Base-by-base conservation (phyloP, 805 yeast species). In the Starmerella powellii region DNA sequence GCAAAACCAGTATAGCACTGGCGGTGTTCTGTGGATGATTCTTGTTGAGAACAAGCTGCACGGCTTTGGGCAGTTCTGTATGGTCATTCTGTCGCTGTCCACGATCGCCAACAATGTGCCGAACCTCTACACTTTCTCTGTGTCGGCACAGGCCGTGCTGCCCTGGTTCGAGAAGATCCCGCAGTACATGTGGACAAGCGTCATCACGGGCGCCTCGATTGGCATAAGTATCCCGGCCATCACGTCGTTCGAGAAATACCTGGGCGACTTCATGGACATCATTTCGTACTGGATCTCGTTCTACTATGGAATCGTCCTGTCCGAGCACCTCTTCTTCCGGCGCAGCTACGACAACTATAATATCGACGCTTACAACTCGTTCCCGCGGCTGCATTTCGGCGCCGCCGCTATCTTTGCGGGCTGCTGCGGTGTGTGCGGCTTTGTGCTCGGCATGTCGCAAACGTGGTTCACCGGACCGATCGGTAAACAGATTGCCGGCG, bases 101-200 rank as follows among this genome's bases (percentile, higher is more conserved):
- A 84, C 94, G 26, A 80, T 87, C 44, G 78, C 95, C 51, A 85
- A 84, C 71, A 86, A 85, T 67, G 76, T 86, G 62, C 95, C 95
- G 63, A 86, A 85, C 68, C 78, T 85, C 80, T 87, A 87, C 69
- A 83, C 96, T 20, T 74, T 85, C 55, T 87, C 85, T 31, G 70
- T 87, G 57, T 78, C 86, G 51, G 85, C 86, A 28, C 96, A 87
- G 66, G 76, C 91, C 34, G 65, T 81, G 55, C 81, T 88, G 81
- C 74, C 80, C 43, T 75, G 74, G 49, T 73, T 86, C 57, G 68
- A 76, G 33, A 73, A 68, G 56, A 67, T 87, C 45, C 96, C 95
- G 57, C 76, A 95, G 70, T 71, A 80, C 39, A 52, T 77, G 38
- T 86, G 95, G 95, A 78, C 94, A 32, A 52, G 81, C 36, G 59